Evolutionary conservation across 805 yeast genomes (phyloP), one percentile per base, ranked within the genome.

Genomic region (Zygoascus flipseniorum): DNA sequence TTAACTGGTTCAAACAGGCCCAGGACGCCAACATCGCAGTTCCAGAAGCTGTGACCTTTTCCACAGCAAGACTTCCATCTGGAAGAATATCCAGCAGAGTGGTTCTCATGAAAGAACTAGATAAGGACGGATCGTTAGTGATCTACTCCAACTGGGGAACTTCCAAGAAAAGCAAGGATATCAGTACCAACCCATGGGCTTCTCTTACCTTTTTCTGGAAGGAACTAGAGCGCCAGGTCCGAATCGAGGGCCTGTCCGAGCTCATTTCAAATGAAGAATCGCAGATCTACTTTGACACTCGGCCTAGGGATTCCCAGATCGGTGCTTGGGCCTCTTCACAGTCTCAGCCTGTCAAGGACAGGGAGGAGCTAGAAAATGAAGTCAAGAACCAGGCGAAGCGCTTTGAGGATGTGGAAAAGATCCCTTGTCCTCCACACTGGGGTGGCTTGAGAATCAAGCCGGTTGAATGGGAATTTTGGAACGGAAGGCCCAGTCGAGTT

Each of bases 241-340:
- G 99, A 57, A 83, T 93, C 8, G 98, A 93, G 68, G 99, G 99
- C 32, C 59, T 72, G 9, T 82, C 87, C 60, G 95, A 86, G 68
- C 78, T 76, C 56, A 86, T 90, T 44, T 74, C 81, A 28, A 74
- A 82, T 54, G 90, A 86, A 61, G 87, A 85, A 31, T 79, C 88
- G 5, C 81, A 84, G 60, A 75, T 83, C 48, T 93, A 93, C 70
- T 93, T 81, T 70, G 77, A 79, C 50, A 85, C 96, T 0, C 78
- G 99, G 65, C 99, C 99, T 41, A 76, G 96, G 54, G 97, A 95
- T 6, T 86, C 96, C 31, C 83, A 86, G 65, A 82, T 93, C 56
- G 98, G 99, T 31, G 99, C 99, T 0, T 90, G 97, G 96, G 86
- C 97, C 0, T 84, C 95, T 31, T 95, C 95, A 3, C 99, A 93